A percentile compares a stretch with the other conserved stretches of the same genome.
Evolutionary conservation across 768 basidiomycete species (phyloP).

Genomic region (Udeniomyces megalosporus): DNA sequence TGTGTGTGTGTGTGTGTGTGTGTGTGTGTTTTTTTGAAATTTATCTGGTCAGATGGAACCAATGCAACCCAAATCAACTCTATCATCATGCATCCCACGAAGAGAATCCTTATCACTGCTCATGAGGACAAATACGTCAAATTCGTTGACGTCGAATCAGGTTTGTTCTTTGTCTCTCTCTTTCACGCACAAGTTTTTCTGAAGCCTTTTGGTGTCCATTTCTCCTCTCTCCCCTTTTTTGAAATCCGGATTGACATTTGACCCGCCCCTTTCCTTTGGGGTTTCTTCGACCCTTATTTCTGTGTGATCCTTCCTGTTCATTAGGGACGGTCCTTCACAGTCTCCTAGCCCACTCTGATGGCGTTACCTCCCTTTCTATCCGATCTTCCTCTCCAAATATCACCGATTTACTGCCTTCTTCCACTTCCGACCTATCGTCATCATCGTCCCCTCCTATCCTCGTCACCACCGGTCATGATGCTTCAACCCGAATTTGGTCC

Average conservation of each 20-base stretch:
- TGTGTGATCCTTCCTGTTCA: slow-evolving; percentile 4
- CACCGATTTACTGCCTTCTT: no score
- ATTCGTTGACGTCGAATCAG: slow-evolving; percentile 68
- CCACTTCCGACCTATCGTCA: no score
- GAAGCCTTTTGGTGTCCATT: no score
- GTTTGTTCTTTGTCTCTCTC: slow-evolving; percentile 33
- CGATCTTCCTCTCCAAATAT: not conserved
- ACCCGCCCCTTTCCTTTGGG: not conserved
- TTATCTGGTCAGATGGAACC: slow-evolving; percentile 64
- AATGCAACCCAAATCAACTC: slow-evolving; percentile 66
- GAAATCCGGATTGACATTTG: not conserved
- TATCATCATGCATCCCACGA: slow-evolving; percentile 76
- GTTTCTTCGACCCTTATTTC: not conserved
- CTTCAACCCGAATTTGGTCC: slow-evolving; percentile 90
- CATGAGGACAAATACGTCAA: slow-evolving; percentile 90
- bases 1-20: not conserved
- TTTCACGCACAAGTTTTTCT: no score
- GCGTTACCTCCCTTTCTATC: slow-evolving; percentile 77
- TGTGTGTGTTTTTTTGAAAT: not conserved
- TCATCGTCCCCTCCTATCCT: slow-evolving; percentile 32
- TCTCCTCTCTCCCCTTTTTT: not conserved
- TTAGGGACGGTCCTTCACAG: slow-evolving; percentile 73
- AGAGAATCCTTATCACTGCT: slow-evolving; percentile 70
- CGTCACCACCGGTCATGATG: slow-evolving; percentile 82
- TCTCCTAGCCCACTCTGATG: slow-evolving; percentile 78